Conservation (phyloP, 2,329 filamentous ascomycete genomes). For the Emericellopsis atlantica region DNA sequence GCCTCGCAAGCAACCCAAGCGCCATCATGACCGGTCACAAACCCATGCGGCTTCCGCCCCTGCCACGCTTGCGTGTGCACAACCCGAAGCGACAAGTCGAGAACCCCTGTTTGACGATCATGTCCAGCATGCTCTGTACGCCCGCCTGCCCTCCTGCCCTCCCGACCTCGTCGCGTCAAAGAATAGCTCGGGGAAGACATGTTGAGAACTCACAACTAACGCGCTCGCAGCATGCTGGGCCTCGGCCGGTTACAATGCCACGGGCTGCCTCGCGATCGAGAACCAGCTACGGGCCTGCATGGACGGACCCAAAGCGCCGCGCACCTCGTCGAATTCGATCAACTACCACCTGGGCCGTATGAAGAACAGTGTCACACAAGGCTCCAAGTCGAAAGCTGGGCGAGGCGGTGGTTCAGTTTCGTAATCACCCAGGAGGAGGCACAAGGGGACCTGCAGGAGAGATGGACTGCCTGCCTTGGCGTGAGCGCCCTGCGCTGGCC, state of each 20-base stretch:
- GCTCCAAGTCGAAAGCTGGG: not conserved
- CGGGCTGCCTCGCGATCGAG: constrained; percentile 47
- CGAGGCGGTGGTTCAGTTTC: no score
- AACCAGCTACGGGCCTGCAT: constrained; percentile 56
- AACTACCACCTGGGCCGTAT: constrained; percentile 84
- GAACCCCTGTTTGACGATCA: constrained; percentile 42
- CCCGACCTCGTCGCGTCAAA: not conserved
- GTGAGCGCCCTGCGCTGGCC: no score
- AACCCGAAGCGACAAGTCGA: constrained; percentile 34
- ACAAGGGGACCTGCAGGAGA: no score
- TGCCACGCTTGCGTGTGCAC: constrained; percentile 41
- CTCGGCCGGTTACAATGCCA: constrained; percentile 55
- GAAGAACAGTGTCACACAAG: constrained; percentile 53
- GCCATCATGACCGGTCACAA: constrained; percentile 32
- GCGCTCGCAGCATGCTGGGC: constrained; percentile 66
- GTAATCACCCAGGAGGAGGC: no score
- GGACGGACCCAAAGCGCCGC: constrained; percentile 55
- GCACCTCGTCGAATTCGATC: constrained; percentile 57
- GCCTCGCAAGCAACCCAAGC: not conserved
- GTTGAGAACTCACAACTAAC: not conserved
- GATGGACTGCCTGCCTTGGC: no score
- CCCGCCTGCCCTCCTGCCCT: no score
- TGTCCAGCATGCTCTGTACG: constrained; percentile 44
- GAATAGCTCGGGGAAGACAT: not conserved
- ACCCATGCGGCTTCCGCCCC: constrained; percentile 44